Base-by-base conservation (phyloP, 352 stramenopile genomes). In the Halophytophthora batemanensis region DNA sequence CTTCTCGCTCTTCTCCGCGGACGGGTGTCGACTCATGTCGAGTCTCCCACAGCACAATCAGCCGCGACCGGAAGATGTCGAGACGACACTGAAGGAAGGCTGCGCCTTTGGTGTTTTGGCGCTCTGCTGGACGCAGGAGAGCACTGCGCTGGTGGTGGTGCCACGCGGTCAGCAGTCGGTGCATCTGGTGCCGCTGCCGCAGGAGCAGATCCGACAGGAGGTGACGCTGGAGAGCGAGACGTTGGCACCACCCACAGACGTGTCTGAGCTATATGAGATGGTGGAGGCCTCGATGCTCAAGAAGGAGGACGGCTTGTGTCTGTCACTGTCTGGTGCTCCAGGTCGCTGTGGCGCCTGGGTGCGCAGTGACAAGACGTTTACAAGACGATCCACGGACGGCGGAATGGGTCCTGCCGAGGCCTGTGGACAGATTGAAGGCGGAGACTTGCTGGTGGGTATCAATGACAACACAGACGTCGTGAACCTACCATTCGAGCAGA, bases 11-110 rank as follows among this genome's bases (percentile, higher is more conserved):
- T 95, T 93, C 45, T 88, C 84, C 2, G 79, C 63, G 3, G 84
- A 95, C 42, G 82, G 82, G 2, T 91, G 79, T 51, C 77, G 83
- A 0, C 63, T 95, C 38, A 90, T 95, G 79, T 91, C 84, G 33
- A 91, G 64, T 42, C 61, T 95, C 25, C 82, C 84, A 0, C 81
- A 91, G 33, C 81, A 95, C 51, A 74, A 89, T 42, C 77, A 89
- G 29, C 65, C 72, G 17, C 72, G 73, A 7, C 74, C 62, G 0
- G 55, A 67, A 11, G 46, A 50, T 5, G 53, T 50, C 6, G 56
- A 64, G 10, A 47, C 53, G 22, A 47, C 41, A 13, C 45, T 56
- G 33, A 90, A 88, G 44, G 83, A 94, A 47, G 46, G 80, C 10
- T 87, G 77, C 31, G 46, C 60, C 2, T 74, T 82, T 41, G 83